Evolutionary conservation across 345 rosid species (phyloP), one percentile per base, ranked within the genome.

Genomic region (Populus deltoides): DNA sequence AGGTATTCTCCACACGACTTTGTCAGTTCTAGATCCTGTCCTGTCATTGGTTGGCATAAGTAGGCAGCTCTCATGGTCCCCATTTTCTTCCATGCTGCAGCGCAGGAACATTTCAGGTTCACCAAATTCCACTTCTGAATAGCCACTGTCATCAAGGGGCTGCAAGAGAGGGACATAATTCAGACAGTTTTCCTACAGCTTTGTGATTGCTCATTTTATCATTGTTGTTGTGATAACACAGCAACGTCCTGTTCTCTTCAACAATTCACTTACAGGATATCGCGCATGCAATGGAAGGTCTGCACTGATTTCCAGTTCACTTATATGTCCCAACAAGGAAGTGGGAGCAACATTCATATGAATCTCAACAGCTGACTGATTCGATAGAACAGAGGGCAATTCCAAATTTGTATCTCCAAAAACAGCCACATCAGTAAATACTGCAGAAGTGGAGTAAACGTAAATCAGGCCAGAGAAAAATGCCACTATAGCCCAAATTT

Each of bases 351-450:
- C 70, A 41, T 83, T 77, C 77, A 89, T 76, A 80, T 92, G 98
- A 84, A 93, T 80, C 92, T 95, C 99, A 75, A 93, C 93, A 72
- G 78, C 86, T 12, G 97, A 86, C 27, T 80, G 89, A 68, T 95
- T 90, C 33, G 98, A 93, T 77, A 68, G 88, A 77, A 92, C 81
- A 20, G 97, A 86, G 33, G 97, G 98, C 80, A 89, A 81, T 77
- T 96, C 99, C 71, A 96, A 88, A 86, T 96, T 89, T 63, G 90
- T 88, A 82, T 92, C 99, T 83, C 99, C 97, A 20, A 89, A 90
- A 77, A 91, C 97, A 75, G 91, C 91, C 41, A 88, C 80, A 29
- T 86, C 86, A 51, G 77, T 75, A 33, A 83, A 93, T 33, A 35
- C 99, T 93, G 88, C 82, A 83, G 81, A 33, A 27, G 62, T 24